Conservation (phyloP, 2,329 filamentous ascomycete species). For the Verticillium zaregamsianum region DNA sequence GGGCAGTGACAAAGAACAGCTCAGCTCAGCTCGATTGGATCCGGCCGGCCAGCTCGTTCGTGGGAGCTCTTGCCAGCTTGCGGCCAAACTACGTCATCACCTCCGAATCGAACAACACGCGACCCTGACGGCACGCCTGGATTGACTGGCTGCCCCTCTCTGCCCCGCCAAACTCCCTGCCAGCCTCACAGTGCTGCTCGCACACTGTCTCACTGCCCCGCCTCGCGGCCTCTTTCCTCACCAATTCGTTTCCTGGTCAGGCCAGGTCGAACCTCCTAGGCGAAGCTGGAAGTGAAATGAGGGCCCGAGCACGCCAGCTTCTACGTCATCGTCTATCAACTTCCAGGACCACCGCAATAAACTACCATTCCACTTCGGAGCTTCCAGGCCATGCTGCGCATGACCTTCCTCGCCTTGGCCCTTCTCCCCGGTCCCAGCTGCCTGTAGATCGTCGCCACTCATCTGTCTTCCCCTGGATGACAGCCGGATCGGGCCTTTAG, state of each 20-base stretch:
- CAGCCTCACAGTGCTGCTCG: background rate
- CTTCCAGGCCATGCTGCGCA: background rate
- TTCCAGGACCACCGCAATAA: background rate
- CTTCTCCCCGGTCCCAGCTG: background rate
- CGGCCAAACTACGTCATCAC: slow-evolving; percentile 14
- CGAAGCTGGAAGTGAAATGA: background rate
- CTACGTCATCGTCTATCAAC: background rate
- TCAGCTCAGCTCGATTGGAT: slow-evolving; percentile 7
- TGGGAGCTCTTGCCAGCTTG: slow-evolving; percentile 10
- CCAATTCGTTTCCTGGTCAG: background rate
- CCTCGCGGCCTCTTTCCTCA: background rate
- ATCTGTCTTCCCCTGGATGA: background rate
- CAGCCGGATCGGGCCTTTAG: background rate
- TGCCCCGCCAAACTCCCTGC: slow-evolving; percentile 9
- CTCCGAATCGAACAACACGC: slow-evolving; percentile 10
- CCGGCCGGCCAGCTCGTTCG: slow-evolving; percentile 2
- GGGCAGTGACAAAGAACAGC: background rate
- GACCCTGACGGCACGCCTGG: slow-evolving; percentile 8
- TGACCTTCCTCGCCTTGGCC: background rate
- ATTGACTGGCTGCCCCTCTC: slow-evolving; percentile 1
- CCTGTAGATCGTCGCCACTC: background rate
- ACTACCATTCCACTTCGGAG: background rate
- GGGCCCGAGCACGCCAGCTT: background rate
- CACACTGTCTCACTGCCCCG: background rate
- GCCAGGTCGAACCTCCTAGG: background rate